Evolutionary conservation across 2,329 filamentous ascomycete genomes (phyloP).

Genomic region (Ophiostoma sp.): DNA sequence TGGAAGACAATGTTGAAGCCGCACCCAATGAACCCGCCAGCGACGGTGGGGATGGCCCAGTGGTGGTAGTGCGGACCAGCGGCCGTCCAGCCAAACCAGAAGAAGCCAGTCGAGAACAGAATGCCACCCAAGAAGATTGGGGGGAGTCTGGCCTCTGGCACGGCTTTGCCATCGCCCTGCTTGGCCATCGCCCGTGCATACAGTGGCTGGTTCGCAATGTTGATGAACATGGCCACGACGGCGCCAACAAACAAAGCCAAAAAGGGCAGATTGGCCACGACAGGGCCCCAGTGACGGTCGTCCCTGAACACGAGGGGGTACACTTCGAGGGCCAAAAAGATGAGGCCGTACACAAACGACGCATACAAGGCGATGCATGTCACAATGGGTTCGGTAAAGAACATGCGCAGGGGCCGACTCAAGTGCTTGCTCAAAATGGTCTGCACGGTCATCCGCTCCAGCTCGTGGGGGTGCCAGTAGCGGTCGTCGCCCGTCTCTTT

Average conservation of each 20-base stretch:
- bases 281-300: slow-evolving; percentile 55
- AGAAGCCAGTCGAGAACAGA: slow-evolving; percentile 45
- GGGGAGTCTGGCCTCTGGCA: slow-evolving; percentile 44
- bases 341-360: slow-evolving; percentile 56
- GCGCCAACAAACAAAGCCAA: slow-evolving; percentile 50
- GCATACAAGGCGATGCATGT: slow-evolving; percentile 44
- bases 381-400: slow-evolving; percentile 71
- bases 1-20: slow-evolving; percentile 51
- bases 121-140: slow-evolving; percentile 48
- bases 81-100: slow-evolving; percentile 36
- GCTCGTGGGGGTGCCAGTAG: slow-evolving; percentile 51
- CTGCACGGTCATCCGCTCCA: slow-evolving; percentile 57
- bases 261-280: slow-evolving; percentile 61
- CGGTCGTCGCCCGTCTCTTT: slow-evolving; percentile 40
- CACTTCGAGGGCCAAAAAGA: slow-evolving; percentile 59
- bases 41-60: slow-evolving; percentile 29
- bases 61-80: slow-evolving; percentile 14
- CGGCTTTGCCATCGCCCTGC: slow-evolving; percentile 35
- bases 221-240: slow-evolving; percentile 55
- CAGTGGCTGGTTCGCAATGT: slow-evolving; percentile 43
- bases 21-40: slow-evolving; percentile 43
- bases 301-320: slow-evolving; percentile 53
- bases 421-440: slow-evolving; percentile 67
- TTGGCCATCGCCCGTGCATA: slow-evolving; percentile 45
- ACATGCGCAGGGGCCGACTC: slow-evolving; percentile 70